These are phyloP conservation scores for Zymoseptoria ardabiliae DNA, from an alignment of 2,329 filamentous ascomycete species.

Conservation along the genomic window DNA sequence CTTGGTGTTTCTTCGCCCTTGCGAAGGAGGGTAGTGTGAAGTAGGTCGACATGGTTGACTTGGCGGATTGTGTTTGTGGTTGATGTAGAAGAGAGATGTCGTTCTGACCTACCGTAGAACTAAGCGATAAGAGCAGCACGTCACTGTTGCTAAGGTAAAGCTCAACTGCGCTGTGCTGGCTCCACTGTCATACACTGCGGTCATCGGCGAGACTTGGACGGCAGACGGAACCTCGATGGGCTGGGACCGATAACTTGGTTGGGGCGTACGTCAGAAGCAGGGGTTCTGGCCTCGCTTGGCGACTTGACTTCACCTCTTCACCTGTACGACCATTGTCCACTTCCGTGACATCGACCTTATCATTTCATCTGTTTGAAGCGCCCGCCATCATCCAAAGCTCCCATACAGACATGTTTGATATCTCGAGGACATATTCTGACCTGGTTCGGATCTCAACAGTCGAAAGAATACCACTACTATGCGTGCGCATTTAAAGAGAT, in stretches of 20 bases:
- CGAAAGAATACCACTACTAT: too few species aligned
- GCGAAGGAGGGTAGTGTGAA: slow-evolving; percentile 31
- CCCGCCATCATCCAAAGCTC: too few species aligned
- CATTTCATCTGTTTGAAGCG: not conserved
- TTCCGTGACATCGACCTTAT: not conserved
- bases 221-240: too few species aligned
- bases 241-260: not conserved
- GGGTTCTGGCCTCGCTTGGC: not conserved
- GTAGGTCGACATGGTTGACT: slow-evolving; percentile 20
- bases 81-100: not conserved
- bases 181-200: slow-evolving; percentile 1
- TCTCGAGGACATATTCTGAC: too few species aligned
- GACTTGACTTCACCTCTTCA: not conserved
- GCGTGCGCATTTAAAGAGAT: too few species aligned
- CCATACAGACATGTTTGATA: too few species aligned
- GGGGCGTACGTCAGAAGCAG: not conserved
- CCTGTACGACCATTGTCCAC: not conserved
- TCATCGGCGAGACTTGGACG: not conserved
- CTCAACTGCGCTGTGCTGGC: slow-evolving; percentile 7
- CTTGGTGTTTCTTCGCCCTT: slow-evolving; percentile 30
- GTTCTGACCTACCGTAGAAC: not conserved
- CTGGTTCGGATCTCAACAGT: too few species aligned
- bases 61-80: not conserved
- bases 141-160: not conserved
- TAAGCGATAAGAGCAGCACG: not conserved